Conservation (phyloP, 441 rosid genomes). For the Adansonia madagascariensis region DNA sequence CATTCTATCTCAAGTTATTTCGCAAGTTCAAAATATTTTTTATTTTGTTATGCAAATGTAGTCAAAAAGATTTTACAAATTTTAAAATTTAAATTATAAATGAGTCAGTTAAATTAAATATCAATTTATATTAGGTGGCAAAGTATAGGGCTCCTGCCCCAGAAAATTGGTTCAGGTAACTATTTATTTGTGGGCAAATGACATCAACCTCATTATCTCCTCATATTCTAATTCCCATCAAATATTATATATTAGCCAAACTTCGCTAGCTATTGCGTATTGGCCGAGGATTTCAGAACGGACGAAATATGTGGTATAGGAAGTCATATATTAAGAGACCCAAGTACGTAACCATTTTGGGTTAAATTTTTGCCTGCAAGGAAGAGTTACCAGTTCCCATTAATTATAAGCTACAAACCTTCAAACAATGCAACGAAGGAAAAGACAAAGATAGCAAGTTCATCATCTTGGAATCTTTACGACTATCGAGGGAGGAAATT, state of each 20-base stretch:
- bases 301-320: conserved; percentile 20
- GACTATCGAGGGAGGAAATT: neutral
- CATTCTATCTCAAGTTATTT: conserved; percentile 26
- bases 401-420: neutral
- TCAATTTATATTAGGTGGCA: conserved; percentile 3
- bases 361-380: neutral
- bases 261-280: conserved; percentile 5
- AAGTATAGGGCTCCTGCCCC: conserved; percentile 34
- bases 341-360: conserved; percentile 28
- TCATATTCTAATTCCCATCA: conserved; percentile 29
- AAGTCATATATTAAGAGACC: conserved; percentile 19
- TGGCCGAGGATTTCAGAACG: conserved; percentile 15
- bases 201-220: conserved; percentile 41
- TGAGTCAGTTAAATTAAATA: too few species aligned
- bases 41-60: too few species aligned
- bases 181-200: conserved; percentile 32
- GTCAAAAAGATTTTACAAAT: too few species aligned
- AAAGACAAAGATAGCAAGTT: conserved; percentile 29
- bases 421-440: conserved; percentile 28
- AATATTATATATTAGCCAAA: too few species aligned
- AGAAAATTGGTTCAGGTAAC: conserved; percentile 27
- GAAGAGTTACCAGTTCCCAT: neutral
- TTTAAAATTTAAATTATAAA: too few species aligned
- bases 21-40: neutral
- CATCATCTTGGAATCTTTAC: conserved; percentile 16